Conservation (phyloP, 768 basidiomycete genomes). For the Royoungia palumana region DNA sequence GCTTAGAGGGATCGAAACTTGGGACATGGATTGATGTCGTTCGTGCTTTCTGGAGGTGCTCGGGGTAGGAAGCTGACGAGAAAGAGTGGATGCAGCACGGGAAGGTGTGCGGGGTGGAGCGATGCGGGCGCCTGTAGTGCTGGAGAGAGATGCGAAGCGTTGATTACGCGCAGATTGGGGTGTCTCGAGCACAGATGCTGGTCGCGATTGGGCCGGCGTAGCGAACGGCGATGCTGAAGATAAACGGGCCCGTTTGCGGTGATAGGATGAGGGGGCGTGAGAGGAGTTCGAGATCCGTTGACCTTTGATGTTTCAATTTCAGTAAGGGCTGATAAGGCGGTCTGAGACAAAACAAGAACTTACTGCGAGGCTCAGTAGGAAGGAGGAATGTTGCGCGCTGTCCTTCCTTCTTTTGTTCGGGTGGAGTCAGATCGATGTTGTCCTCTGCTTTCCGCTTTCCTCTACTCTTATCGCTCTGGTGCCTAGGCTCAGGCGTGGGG, state of each 20-base stretch:
- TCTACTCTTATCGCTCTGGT: slow-evolving; percentile 36
- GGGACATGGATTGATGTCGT: slow-evolving; percentile 56
- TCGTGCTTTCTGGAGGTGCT: slow-evolving; percentile 28
- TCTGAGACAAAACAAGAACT: slow-evolving; percentile 30
- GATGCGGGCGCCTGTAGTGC: slow-evolving; percentile 29
- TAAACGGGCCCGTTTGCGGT: slow-evolving; percentile 66
- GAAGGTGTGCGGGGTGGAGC: slow-evolving; percentile 34
- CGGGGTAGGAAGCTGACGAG: slow-evolving; percentile 27
- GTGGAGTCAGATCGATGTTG: slow-evolving; percentile 64
- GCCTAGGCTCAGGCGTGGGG: slow-evolving; percentile 32
- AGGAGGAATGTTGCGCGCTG: slow-evolving; percentile 62
- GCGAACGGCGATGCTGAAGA: slow-evolving; percentile 38
- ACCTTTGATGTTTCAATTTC: slow-evolving; percentile 35
- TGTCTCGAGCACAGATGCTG: slow-evolving; percentile 28
- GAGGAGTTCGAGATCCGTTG: slow-evolving; percentile 54
- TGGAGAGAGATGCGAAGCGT: slow-evolving; percentile 34
- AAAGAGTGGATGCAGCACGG: slow-evolving; percentile 36
- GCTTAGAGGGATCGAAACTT: slow-evolving; percentile 74
- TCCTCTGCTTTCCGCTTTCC: slow-evolving; percentile 77
- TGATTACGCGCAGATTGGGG: slow-evolving; percentile 16
- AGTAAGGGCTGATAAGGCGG: slow-evolving; percentile 23
- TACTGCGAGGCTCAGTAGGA: slow-evolving; percentile 54
- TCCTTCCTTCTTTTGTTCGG: slow-evolving; percentile 51
- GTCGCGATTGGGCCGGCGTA: slow-evolving; percentile 31
- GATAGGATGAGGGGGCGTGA: slow-evolving; percentile 69